Evolutionary conservation across 2,329 filamentous ascomycete genomes (phyloP).

Genomic region (Monilinia aucupariae): DNA sequence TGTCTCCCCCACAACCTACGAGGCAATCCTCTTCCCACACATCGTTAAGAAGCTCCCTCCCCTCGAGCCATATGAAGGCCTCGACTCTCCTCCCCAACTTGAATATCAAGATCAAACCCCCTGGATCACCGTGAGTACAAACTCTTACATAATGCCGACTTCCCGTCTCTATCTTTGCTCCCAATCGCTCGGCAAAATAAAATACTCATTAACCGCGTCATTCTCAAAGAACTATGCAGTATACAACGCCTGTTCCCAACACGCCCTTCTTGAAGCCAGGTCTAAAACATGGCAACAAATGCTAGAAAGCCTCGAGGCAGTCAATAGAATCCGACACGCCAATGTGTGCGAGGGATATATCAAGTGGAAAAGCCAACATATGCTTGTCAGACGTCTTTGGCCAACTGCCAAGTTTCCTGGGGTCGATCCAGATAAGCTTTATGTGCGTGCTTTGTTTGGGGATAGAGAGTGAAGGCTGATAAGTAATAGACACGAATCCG

Average conservation of each 20-base stretch:
- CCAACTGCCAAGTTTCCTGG: neutral
- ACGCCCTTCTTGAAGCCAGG: neutral
- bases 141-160: neutral
- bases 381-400: conserved; percentile 11
- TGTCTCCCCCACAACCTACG: too few relatives aligned
- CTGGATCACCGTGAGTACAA: neutral
- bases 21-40: neutral
- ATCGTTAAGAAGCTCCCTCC: neutral
- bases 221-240: neutral
- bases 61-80: neutral
- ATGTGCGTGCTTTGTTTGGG: neutral
- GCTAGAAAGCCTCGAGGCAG: neutral
- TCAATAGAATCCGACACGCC: neutral
- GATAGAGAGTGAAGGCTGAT: neutral
- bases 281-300: neutral
- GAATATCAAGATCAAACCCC: neutral
- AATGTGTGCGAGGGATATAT: neutral
- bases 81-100: neutral
- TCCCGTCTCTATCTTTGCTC: neutral
- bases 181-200: too few relatives aligned
- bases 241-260: neutral
- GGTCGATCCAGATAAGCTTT: neutral
- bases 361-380: conserved; percentile 2
- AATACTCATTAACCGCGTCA: neutral
- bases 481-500: neutral